phyloP scores from a whole-genome alignment of 1,284 basidiomycete species.

The Tilletia setariae region DNA sequence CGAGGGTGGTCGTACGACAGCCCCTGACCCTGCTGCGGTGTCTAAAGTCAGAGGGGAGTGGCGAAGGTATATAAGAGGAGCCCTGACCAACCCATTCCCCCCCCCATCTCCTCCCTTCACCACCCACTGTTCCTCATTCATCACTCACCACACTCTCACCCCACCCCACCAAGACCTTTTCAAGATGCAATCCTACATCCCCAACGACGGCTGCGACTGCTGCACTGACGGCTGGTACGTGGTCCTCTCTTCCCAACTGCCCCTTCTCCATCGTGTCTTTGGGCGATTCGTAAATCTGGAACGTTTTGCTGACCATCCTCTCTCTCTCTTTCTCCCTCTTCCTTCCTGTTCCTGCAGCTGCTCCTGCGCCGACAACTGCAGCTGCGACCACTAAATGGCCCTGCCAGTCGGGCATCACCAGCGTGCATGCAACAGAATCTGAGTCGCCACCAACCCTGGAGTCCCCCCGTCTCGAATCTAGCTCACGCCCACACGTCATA shows the following conservation, averaged over 20 bases:
- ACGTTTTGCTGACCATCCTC: neutral
- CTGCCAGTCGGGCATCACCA: too few species aligned
- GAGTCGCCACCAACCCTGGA: too few species aligned
- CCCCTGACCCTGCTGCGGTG: neutral
- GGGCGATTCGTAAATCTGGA: neutral
- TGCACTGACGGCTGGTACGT: slow-evolving; percentile 13
- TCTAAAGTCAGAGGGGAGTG: neutral
- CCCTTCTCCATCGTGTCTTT: neutral
- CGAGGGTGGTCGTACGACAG: slow-evolving; percentile 9
- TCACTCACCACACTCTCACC: neutral
- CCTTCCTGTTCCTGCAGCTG: neutral
- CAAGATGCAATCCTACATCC: neutral
- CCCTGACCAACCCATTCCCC: neutral
- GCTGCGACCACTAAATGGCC: slow-evolving; percentile 8
- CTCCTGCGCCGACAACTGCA: slow-evolving; percentile 13
- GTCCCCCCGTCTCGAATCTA: too few species aligned
- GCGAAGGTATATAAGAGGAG: neutral
- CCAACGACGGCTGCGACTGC: slow-evolving; percentile 12
- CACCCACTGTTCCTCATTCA: neutral
- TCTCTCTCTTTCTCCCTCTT: neutral
- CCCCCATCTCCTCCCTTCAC: neutral
- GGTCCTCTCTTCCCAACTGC: neutral
- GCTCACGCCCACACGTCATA: too few species aligned
- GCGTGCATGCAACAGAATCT: too few species aligned
- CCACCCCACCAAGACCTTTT: neutral